Evolutionary conservation across 2,329 filamentous ascomycete genomes (phyloP), one percentile per base, ranked within the genome.

Genomic region (Trichoderma sp.): DNA sequence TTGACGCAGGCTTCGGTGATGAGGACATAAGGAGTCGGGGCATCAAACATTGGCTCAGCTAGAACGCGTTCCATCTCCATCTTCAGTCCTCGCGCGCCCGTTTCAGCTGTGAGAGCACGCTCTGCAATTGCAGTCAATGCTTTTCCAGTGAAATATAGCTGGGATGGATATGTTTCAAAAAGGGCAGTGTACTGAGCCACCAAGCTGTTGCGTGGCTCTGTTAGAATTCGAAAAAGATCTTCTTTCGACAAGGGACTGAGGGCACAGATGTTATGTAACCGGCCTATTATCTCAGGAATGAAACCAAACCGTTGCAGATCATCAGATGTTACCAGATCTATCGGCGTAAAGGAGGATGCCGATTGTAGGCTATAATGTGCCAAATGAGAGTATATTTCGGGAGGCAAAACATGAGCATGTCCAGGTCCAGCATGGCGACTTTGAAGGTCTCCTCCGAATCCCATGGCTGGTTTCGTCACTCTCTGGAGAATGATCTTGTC

Each of bases 251-350:
- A 85, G 0, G 93, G 90, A 16, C 92, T 90, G 0, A 99, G 86
- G 0, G 96, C 92, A 70, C 93, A 94, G 59, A 94, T 91, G 69
- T 97, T 93, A 64, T 97, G 95, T 59, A 99, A 89, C 21, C 96
- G 91, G n/a, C 96, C 96, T 65, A 98, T 91, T n/a, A 97, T 85
- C 80, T 97, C 94, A 0, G 94, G 94, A 66, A 97, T 97, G 76
- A 97, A 93, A 16, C 94, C 95, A 75, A 94, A 97, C 54, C 86
- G 87, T 79, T 96, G 93, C 2, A 97, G 83, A 74, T 97, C 91
- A 13, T 87, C 83, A 1, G 93, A 91, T 4, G 89, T 91, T 30
- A 91, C 86, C 26, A 96, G 86, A 72, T 95, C 91, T 1, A 96
- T 83, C 59, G 81, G 86, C 1, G 86, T 88, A 69, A 87, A 86